Percentiles rank a stretch among this genome's conserved stretches.
Evolutionary conservation across 148 eudicot species (phyloP).

Genomic region (Diospyros lotus): DNA sequence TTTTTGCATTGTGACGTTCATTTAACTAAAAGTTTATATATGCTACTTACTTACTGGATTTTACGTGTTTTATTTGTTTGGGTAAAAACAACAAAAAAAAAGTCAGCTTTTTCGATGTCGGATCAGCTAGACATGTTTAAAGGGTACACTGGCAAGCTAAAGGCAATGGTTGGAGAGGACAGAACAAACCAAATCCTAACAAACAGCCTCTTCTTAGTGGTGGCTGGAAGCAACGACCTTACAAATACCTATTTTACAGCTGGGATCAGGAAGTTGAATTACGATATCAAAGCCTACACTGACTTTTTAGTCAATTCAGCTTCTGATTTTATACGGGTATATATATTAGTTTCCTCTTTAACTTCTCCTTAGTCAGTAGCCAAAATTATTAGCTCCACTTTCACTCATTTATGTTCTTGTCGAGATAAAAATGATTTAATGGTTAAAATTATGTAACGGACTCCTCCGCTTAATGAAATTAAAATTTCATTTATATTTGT

Average conservation of each 20-base stretch:
- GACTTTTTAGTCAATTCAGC: conserved; percentile 9
- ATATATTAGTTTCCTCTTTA: too few relatives aligned
- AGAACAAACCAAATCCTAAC: conserved; percentile 20
- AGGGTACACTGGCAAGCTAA: conserved; percentile 21
- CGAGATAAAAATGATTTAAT: background rate
- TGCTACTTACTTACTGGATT: too few relatives aligned
- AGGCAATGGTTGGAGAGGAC: conserved; percentile 25
- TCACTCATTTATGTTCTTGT: background rate
- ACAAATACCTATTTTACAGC: conserved; percentile 31
- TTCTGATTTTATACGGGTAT: conserved; percentile 8
- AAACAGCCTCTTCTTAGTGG: conserved; percentile 17
- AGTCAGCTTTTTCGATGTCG: conserved; percentile 18
- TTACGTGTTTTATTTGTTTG: too few relatives aligned
- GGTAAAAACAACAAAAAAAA: too few relatives aligned
- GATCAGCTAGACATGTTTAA: conserved; percentile 32
- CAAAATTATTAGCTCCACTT: too few relatives aligned
- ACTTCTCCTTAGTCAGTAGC: too few relatives aligned
- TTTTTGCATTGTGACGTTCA: too few relatives aligned
- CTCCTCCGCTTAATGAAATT: too few relatives aligned
- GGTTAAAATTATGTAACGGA: too few relatives aligned
- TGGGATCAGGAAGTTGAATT: conserved; percentile 14
- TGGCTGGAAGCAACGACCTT: conserved; percentile 30
- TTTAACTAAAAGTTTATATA: too few relatives aligned
- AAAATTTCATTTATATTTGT: too few relatives aligned
- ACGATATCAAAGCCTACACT: conserved; percentile 23